phyloP scores from a whole-genome alignment of 352 stramenopile genomes.

The Phytopythium boreale region DNA sequence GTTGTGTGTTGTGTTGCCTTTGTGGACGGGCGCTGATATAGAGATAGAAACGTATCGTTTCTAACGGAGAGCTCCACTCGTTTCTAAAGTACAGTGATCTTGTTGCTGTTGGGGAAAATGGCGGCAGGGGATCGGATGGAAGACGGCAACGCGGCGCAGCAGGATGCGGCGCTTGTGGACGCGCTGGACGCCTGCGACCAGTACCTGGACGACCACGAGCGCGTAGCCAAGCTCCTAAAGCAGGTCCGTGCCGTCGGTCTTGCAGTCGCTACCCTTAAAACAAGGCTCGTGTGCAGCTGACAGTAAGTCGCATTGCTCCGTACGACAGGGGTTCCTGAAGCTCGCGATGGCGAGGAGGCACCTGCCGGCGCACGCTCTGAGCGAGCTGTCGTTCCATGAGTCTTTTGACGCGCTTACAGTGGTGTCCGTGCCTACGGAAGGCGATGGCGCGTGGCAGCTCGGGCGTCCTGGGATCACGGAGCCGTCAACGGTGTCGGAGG shows the following conservation, averaged over 20 bases:
- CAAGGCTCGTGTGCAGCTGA: not conserved
- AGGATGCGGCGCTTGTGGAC: conserved; percentile 40
- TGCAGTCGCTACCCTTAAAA: not conserved
- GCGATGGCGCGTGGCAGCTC: conserved; percentile 21
- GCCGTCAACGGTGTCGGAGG: conserved; percentile 5
- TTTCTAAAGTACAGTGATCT: not conserved
- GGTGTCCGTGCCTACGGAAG: conserved; percentile 9
- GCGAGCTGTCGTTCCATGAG: conserved; percentile 64
- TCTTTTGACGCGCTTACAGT: conserved; percentile 40
- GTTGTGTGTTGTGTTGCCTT: not conserved
- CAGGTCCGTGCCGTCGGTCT: conserved; percentile 25
- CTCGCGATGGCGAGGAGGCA: conserved; percentile 54
- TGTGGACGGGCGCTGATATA: not conserved
- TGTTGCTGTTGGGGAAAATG: not conserved
- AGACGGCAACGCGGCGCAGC: not conserved
- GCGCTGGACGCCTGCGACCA: conserved; percentile 40
- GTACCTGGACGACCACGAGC: conserved; percentile 52
- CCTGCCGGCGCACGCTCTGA: conserved; percentile 43
- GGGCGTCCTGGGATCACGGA: not conserved
- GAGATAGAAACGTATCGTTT: conserved; percentile 10
- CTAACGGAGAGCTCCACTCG: not conserved
- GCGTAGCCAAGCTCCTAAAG: conserved; percentile 44
- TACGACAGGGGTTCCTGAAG: conserved; percentile 63
- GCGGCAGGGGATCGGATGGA: not conserved
- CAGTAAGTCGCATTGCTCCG: not conserved